A percentile compares a stretch with the other conserved stretches of the same genome.
Conservation (phyloP, 768 basidiomycete species). For the Rhizopogon rudus region DNA sequence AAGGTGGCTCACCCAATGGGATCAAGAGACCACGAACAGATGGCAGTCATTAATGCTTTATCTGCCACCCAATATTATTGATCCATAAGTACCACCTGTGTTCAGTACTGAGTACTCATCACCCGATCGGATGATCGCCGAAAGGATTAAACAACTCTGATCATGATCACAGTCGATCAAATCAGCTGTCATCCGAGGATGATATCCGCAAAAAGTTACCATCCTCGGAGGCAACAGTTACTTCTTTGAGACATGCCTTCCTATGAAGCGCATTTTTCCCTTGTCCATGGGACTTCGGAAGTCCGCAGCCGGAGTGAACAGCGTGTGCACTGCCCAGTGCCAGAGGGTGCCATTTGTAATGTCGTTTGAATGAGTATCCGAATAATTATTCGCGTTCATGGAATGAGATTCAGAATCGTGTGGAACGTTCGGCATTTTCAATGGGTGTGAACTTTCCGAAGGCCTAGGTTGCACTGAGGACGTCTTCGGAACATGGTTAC, state of each 20-base stretch:
- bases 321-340: not conserved
- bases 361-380: not conserved
- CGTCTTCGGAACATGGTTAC: not conserved
- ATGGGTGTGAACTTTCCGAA: not conserved
- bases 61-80: not conserved
- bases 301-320: conserved; percentile 1
- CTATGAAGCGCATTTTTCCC: not conserved
- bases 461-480: not conserved
- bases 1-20: conserved; percentile 7
- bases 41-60: conserved; percentile 6
- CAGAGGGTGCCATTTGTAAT: not conserved
- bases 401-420: not conserved
- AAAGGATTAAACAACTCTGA: conserved; percentile 20
- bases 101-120: not conserved
- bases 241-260: conserved; percentile 1
- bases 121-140: conserved; percentile 11
- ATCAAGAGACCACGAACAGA: conserved; percentile 23
- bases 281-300: not conserved
- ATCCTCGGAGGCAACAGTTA: conserved; percentile 2
- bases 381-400: not conserved
- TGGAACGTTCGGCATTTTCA: not conserved
- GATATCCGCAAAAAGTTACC: conserved; percentile 8
- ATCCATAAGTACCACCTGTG: no score
- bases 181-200: conserved; percentile 16
- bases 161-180: conserved; percentile 31